Base-by-base conservation (phyloP, 139 green algal species). In the Chlamydomonas incerta region DNA sequence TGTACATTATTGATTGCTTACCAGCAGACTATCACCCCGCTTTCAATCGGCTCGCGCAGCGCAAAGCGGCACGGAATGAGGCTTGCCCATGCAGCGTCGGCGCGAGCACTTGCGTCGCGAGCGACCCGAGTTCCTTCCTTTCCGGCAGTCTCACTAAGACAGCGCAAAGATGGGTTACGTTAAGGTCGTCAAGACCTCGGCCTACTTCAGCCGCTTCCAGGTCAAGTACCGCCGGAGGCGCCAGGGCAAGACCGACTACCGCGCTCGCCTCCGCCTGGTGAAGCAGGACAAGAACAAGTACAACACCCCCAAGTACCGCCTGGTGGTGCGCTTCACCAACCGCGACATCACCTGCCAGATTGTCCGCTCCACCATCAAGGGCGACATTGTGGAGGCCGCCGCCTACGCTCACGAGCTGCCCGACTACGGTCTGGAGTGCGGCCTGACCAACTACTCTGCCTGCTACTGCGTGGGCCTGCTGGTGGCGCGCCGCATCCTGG, bases 201-300 rank as follows among this genome's bases (percentile, higher is more conserved):
- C 94, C 5, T 99, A 99, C 91, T 98, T 96, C 93, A 95, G 90
- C 85, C 92, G 96, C 41, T 98, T 93, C 91, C 97, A 97, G 93
- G 96, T 99, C 80, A 99, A 99, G 93, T 99, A 98, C 94, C 91
- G 90, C 85, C 85, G 91, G 35, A 80, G 91, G 57, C 85, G 91
- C 52, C 50, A 85, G 72, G 96, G 97, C 65, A 99, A 99, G 96
- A 99, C 97, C 29, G 97, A 99, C 90, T 99, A 99, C 95, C 93
- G 96, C 55, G 96, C 97, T 23, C 96, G 98, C 87, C 92, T 98
- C 33, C 87, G 96, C 24, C 90, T 99, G 88, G 93, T 92, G 71
- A 95, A 92, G 71, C 98, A 99, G 95, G 98, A 99, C 96, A 99
- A 99, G 97, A 99, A 99, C 97, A 99, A 99, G 96, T 99, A 99